Evolutionary conservation across 352 stramenopile species (phyloP), one percentile per base, ranked within the genome.

Genomic region (Phytophthora multivora): DNA sequence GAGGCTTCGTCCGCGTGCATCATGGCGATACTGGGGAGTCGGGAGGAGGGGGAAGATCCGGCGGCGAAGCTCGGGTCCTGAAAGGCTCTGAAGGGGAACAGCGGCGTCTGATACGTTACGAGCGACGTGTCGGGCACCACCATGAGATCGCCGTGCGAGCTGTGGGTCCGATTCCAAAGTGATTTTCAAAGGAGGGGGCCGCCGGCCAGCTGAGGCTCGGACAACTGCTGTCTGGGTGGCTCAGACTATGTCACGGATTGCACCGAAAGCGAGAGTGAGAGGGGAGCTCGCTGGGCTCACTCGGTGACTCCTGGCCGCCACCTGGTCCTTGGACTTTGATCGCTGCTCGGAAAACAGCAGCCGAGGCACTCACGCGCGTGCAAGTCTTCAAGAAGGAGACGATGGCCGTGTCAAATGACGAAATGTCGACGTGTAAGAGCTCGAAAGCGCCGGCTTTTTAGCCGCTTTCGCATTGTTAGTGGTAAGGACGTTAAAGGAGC

Each of bases 201-300:
- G 13, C 13, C 13, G 42, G 18, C 19, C 33, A 38, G 38, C 56
- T 64, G 56, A 66, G 63, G 28, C 55, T 51, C 41, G 42, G 42
- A 61, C 50, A 59, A 59, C 57, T 67, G 57, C 57, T 67, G 45
- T 55, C 54, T 69, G 48, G 59, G 54, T 67, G 61, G 66, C 66
- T 70, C 54, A 69, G 65, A 70, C 47, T 74, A 74, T 74, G 39
- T 74, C 54, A 70, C 54, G 50, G 45, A 68, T 71, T 65, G 60
- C 60, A 74, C 66, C 66, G 66, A 70, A 74, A 66, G 54, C 39
- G 51, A 71, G 39, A 57, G 58, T 58, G 50, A 66, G 51, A 51
- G 39, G 47, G 51, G 28, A 55, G 26, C 50, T 61, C 28, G 8
- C 10, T 33, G 9, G 8, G 28, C 28, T 33, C 28, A 33, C 28